Base-by-base conservation (phyloP, 2,329 filamentous ascomycete genomes). In the Diaporthe batatas region DNA sequence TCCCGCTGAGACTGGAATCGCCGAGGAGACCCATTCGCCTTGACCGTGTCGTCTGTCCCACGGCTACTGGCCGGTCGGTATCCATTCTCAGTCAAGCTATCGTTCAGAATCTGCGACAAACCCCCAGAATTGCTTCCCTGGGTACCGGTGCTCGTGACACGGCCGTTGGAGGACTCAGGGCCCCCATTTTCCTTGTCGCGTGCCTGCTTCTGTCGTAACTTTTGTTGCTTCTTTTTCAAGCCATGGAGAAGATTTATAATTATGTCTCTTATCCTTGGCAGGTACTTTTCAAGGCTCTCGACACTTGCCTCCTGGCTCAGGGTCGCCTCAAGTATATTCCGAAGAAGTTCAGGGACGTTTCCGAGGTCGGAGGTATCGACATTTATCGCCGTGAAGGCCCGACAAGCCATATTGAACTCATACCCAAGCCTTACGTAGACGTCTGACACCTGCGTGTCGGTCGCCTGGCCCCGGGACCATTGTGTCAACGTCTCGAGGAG, bases 371-470 rank as follows among this genome's bases (percentile, higher is more conserved):
- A 90, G 1, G 95, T 98, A 79, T 99, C 96, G 75, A 99, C 96
- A 75, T 97, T 96, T 79, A 99, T 99, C 73, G 95, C 94, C 79
- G 94, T 94, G 83, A 99, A 99, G 75, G 96, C 96, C 71, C 96
- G 93, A 82, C 96, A 98, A 36, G 96, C 96, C 86, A 99, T 96
- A 84, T 99, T 99, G 88, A 99, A 99, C 83, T 99, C 96, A 84
- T 99, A 99, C 59, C 96, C 96, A 75, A 99, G 86, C 74, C 96
- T 93, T 74, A 99, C 96, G 81, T 99, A 99, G 78, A 99, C 96
- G 82, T 99, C 96, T 16, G 96, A 98, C 73, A 99, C 96, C 81
- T 98, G 94, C 75, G 92, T 93, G 83, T 99, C 96, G 75, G 94
- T 95, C 70, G 96, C 95, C 78, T 93, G 92, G 75, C 94, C 93